These are phyloP conservation scores for Microstegium vimineum DNA, from an alignment of 176 grass and related monocot genomes.

Conservation along the genomic window DNA sequence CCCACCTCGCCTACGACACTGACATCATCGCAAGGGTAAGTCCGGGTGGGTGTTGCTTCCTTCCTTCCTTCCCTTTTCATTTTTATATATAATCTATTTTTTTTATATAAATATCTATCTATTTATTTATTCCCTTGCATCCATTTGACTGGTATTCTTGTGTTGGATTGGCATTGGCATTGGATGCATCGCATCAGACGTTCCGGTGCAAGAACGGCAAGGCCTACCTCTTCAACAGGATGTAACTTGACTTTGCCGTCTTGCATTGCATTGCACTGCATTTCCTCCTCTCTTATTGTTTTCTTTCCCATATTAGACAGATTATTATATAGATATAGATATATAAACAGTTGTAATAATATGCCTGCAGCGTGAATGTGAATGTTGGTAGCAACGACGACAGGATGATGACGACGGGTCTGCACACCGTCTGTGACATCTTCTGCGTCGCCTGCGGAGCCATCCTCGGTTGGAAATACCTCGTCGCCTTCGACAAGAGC, in stretches of 20 bases:
- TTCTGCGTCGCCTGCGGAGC: conserved; percentile 50
- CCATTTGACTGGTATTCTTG: background rate
- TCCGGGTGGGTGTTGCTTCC: background rate
- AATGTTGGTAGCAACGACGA: conserved; percentile 19
- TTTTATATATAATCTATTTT: too few species aligned
- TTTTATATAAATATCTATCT: background rate
- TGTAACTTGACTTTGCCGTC: conserved; percentile 3
- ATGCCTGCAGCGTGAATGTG: conserved; percentile 30
- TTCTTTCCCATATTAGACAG: too few species aligned
- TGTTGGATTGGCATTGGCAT: background rate
- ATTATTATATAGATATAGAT: too few species aligned
- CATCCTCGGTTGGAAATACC: conserved; percentile 50
- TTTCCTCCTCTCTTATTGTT: too few species aligned
- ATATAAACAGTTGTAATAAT: too few species aligned
- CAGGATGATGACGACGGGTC: conserved; percentile 40
- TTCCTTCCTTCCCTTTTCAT: background rate
- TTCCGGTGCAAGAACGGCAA: conserved; percentile 54
- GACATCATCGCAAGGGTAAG: conserved; percentile 56
- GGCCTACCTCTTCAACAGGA: conserved; percentile 48
- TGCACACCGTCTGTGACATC: conserved; percentile 50
- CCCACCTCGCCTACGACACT: conserved; percentile 40
- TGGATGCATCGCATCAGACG: background rate
- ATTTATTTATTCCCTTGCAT: background rate
- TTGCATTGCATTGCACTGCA: background rate
- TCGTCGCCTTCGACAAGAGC: conserved; percentile 26